Conservation (phyloP, 192 early-diverging fungal genomes). For the Coemansia erecta region DNA sequence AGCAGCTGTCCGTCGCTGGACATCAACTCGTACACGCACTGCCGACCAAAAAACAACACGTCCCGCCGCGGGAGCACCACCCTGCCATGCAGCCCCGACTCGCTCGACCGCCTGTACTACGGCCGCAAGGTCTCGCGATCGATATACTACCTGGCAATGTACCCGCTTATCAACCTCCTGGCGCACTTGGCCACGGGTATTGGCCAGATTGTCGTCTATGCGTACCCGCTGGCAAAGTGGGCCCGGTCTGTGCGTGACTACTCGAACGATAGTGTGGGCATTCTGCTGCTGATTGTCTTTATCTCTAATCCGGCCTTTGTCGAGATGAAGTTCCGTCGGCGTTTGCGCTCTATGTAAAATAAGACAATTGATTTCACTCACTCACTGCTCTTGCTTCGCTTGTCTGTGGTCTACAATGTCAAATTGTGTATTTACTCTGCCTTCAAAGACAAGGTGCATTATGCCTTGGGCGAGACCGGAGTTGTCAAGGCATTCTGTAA, state of each 20-base stretch:
- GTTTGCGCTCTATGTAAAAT: slow-evolving; percentile 5
- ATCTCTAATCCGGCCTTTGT: slow-evolving; percentile 55
- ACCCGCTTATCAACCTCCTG: slow-evolving; percentile 47
- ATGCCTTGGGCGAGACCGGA: slow-evolving; percentile 12
- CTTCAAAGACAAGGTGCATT: neutral
- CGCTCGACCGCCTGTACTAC: slow-evolving; percentile 50
- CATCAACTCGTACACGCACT: slow-evolving; percentile 1
- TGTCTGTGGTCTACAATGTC: neutral
- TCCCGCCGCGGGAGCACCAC: slow-evolving; percentile 12
- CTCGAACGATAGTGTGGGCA: slow-evolving; percentile 53
- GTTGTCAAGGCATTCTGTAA: slow-evolving; percentile 13
- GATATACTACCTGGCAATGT: slow-evolving; percentile 52
- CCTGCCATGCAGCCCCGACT: slow-evolving; percentile 37
- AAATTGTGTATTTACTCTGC: neutral
- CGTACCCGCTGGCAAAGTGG: slow-evolving; percentile 43
- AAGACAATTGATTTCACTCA: neutral
- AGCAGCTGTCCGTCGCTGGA: slow-evolving; percentile 24
- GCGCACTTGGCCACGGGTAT: slow-evolving; percentile 45
- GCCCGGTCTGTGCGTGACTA: slow-evolving; percentile 46
- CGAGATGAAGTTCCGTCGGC: slow-evolving; percentile 30
- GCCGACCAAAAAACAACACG: neutral
- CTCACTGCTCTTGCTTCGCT: neutral
- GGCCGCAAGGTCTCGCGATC: slow-evolving; percentile 53
- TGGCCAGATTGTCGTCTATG: slow-evolving; percentile 50
- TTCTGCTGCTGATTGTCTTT: slow-evolving; percentile 48